These are phyloP conservation scores for Exophiala oligosperma DNA, from an alignment of 2,329 filamentous ascomycete species.

Conservation along the genomic window DNA sequence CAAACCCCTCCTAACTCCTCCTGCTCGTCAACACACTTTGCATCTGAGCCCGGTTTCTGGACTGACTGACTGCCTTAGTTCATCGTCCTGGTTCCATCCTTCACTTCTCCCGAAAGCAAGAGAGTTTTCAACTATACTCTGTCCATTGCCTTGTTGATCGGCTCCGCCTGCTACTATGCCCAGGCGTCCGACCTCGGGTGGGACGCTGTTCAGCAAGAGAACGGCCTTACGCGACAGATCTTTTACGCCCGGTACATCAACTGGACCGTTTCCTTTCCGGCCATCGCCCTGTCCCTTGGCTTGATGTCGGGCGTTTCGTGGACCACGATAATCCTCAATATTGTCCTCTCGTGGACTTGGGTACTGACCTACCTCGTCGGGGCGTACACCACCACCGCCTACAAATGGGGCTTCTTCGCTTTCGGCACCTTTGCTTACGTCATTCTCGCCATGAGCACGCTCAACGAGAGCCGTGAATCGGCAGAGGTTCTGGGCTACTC, in stretches of 20 bases:
- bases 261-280: slow-evolving; percentile 55
- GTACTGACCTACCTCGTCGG: slow-evolving; percentile 52
- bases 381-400: slow-evolving; percentile 50
- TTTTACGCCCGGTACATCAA: slow-evolving; percentile 59
- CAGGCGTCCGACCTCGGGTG: slow-evolving; percentile 55
- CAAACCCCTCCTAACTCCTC: background rate
- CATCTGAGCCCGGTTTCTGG: no score
- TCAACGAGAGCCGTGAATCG: slow-evolving; percentile 40
- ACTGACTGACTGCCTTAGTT: slow-evolving; percentile 35
- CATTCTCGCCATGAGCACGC: slow-evolving; percentile 48
- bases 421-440: slow-evolving; percentile 53
- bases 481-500: slow-evolving; percentile 45
- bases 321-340: slow-evolving; percentile 55
- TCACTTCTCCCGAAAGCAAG: slow-evolving; percentile 49
- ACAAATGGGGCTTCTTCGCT: slow-evolving; percentile 61
- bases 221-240: slow-evolving; percentile 49
- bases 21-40: background rate
- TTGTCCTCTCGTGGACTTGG: slow-evolving; percentile 54
- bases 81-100: slow-evolving; percentile 42
- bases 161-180: slow-evolving; percentile 53
- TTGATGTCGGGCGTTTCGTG: slow-evolving; percentile 56
- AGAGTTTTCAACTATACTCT: slow-evolving; percentile 60
- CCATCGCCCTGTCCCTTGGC: slow-evolving; percentile 48
- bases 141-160: slow-evolving; percentile 50
- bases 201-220: slow-evolving; percentile 40